A percentile compares a stretch with the other conserved stretches of the same genome.
Conservation (phyloP, 2,329 filamentous ascomycete genomes). For the Claviceps pazoutovae region DNA sequence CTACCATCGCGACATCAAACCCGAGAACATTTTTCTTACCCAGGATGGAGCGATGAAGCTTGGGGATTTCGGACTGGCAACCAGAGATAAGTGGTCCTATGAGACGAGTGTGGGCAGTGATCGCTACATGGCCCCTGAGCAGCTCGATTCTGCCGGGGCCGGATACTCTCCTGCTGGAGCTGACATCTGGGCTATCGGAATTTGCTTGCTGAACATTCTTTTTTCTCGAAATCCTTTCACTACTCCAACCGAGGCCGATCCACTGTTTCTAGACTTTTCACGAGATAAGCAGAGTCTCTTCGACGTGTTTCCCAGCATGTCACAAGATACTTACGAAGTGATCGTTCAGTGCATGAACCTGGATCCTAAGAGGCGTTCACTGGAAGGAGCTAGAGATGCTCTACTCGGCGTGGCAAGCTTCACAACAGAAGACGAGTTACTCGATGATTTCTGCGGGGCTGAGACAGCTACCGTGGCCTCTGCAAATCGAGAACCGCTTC, state of each 20-base stretch:
- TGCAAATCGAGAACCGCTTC: conserved; percentile 85
- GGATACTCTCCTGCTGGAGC: conserved; percentile 90
- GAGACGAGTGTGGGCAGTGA: conserved; percentile 94
- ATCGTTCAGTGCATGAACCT: conserved; percentile 81
- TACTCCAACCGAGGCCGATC: conserved; percentile 77
- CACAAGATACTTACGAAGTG: conserved; percentile 92
- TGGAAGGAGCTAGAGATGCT: conserved; percentile 63
- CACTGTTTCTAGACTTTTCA: conserved; percentile 83
- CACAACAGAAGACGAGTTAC: conserved; percentile 78
- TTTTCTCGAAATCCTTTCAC: conserved; percentile 96
- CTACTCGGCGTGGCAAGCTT: conserved; percentile 74
- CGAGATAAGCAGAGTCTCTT: conserved; percentile 92
- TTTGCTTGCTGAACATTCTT: conserved; percentile 89
- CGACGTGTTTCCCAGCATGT: conserved; percentile 97
- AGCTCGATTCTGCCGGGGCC: conserved; percentile 75
- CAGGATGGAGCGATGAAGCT: conserved; percentile 85
- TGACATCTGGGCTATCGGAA: conserved; percentile 93
- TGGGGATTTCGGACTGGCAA: conserved; percentile 89
- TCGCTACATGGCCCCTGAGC: conserved; percentile 97
- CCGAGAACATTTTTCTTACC: conserved; percentile 94
- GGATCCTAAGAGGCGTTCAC: conserved; percentile 77
- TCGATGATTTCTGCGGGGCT: conserved; percentile 86
- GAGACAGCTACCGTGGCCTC: conserved; percentile 66
- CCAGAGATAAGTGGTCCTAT: conserved; percentile 76
- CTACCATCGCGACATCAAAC: conserved; percentile 97